phyloP scores from a whole-genome alignment of 106 monocot genomes.

The Cymbidium sinense region DNA sequence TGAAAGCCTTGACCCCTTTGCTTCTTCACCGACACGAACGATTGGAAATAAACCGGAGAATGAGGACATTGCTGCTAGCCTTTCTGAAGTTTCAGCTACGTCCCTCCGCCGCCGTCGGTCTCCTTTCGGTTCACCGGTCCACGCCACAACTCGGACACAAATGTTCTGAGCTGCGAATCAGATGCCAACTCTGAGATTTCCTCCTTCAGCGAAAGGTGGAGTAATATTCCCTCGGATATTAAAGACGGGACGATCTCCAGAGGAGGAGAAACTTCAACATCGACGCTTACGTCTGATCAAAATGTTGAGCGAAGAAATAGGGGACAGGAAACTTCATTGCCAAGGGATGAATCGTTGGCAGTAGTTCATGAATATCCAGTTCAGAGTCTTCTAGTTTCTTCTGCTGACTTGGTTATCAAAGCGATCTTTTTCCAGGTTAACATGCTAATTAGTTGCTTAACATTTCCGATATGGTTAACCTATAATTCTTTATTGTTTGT shows the following conservation, averaged over 20 bases:
- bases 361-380: not conserved
- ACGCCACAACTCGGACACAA: not conserved
- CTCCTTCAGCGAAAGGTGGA: not conserved
- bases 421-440: slow-evolving; percentile 52
- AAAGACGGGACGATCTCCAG: not conserved
- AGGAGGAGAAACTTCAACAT: not conserved
- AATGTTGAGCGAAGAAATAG: not conserved
- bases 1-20: not conserved
- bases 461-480: slow-evolving; percentile 48
- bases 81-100: not conserved
- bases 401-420: slow-evolving; percentile 49
- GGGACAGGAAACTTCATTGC: not conserved
- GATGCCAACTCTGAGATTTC: not conserved
- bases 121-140: not conserved
- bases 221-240: not conserved
- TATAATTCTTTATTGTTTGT: slow-evolving; percentile 32
- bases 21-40: not conserved
- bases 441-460: slow-evolving; percentile 29
- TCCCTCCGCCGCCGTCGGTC: slow-evolving; percentile 3
- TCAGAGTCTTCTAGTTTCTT: slow-evolving; percentile 16
- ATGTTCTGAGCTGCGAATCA: not conserved
- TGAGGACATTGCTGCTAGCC: not conserved
- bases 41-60: not conserved
- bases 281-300: slow-evolving; percentile 11
- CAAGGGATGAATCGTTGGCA: not conserved